phyloP scores from a whole-genome alignment of 768 basidiomycete genomes.

The Mycena vitilis region DNA sequence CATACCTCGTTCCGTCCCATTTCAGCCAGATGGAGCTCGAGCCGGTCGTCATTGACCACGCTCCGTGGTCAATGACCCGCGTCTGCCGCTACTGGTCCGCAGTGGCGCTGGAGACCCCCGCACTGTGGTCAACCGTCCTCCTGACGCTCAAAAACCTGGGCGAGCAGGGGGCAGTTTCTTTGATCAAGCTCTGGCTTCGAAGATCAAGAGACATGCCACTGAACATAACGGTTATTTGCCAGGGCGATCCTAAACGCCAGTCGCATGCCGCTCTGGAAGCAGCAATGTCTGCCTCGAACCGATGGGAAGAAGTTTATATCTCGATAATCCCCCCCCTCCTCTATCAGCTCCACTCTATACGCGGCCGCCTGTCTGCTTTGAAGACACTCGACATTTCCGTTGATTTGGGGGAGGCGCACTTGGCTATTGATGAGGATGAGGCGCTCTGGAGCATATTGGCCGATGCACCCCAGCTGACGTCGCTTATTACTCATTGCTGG shows the following conservation, averaged over 20 bases:
- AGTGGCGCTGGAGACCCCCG: conserved; percentile 12
- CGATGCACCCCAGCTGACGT: not conserved
- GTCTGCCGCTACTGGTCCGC: conserved; percentile 17
- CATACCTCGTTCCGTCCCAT: not conserved
- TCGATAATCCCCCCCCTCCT: not conserved
- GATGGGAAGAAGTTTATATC: conserved; percentile 8
- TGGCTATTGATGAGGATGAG: not conserved
- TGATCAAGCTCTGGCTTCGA: conserved; percentile 1
- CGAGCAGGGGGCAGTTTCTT: not conserved
- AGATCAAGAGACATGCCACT: conserved; percentile 1
- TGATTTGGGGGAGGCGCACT: not conserved
- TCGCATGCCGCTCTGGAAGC: conserved; percentile 7
- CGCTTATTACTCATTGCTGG: not conserved
- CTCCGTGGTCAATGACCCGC: conserved; percentile 19
- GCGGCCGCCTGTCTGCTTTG: not conserved
- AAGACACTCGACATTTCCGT: not conserved
- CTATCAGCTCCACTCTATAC: not conserved
- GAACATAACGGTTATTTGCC: conserved; percentile 11
- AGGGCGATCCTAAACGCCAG: not conserved
- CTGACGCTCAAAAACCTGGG: conserved; percentile 5
- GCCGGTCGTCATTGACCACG: not conserved
- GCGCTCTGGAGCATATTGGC: conserved; percentile 9
- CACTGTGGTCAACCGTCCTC: conserved; percentile 20
- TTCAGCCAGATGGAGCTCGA: conserved; percentile 5
- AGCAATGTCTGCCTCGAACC: not conserved